A percentile compares a stretch with the other conserved stretches of the same genome.
Conservation (phyloP, 768 basidiomycete species). For the Naganishia vaughanmartiniae region DNA sequence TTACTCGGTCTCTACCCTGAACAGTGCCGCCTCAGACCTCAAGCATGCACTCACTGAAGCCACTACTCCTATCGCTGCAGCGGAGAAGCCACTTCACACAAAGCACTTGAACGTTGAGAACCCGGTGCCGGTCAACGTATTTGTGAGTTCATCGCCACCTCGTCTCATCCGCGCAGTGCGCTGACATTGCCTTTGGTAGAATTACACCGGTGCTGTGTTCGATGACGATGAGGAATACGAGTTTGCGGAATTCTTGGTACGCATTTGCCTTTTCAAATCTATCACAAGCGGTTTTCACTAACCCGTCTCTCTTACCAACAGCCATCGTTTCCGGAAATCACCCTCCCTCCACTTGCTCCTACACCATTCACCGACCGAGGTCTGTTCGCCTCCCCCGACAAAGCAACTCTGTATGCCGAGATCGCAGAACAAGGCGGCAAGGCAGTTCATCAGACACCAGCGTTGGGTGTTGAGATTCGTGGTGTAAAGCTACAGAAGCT, state of each 20-base stretch:
- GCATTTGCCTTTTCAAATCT: neutral
- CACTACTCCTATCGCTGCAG: neutral
- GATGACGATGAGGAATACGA: constrained; percentile 32
- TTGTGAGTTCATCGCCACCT: constrained; percentile 15
- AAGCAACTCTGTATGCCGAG: constrained; percentile 40
- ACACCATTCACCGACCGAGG: constrained; percentile 41
- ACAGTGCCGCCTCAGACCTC: constrained; percentile 14
- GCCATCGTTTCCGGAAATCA: constrained; percentile 34
- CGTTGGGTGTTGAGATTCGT: constrained; percentile 43
- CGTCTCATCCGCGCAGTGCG: neutral
- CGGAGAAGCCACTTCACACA: too few relatives aligned
- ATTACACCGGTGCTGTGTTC: constrained; percentile 33
- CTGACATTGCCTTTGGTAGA: constrained; percentile 8
- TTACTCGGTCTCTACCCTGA: constrained; percentile 21
- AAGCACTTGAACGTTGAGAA: constrained; percentile 28
- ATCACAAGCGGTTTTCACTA: neutral
- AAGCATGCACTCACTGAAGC: constrained; percentile 20
- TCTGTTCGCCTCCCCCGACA: constrained; percentile 42
- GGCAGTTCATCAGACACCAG: constrained; percentile 43
- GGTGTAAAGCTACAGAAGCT: constrained; percentile 45
- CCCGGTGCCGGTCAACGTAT: constrained; percentile 30
- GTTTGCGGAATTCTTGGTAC: constrained; percentile 25
- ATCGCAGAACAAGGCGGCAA: constrained; percentile 45
- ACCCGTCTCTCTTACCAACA: neutral
- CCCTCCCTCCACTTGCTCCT: constrained; percentile 17